These are phyloP conservation scores for Annulohypoxylon moriforme DNA, from an alignment of 495 filamentous ascomycete genomes.

Conservation along the genomic window DNA sequence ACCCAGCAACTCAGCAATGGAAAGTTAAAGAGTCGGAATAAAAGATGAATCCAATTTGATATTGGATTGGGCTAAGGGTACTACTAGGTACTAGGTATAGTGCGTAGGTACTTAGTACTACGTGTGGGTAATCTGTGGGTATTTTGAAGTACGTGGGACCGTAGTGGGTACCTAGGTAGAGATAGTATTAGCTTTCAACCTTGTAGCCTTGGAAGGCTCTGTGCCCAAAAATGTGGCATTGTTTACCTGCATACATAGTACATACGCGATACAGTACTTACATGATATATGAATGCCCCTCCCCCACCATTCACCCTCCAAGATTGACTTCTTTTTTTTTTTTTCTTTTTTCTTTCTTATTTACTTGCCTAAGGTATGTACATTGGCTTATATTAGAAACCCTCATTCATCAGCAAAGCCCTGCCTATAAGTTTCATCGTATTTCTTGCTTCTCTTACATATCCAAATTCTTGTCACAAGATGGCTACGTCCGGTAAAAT, in stretches of 20 bases:
- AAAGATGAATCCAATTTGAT: too few species aligned
- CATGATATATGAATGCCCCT: constrained; percentile 26
- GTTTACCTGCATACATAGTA: neutral
- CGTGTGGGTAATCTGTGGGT: too few species aligned
- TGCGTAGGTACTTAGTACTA: too few species aligned
- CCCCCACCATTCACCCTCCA: constrained; percentile 29
- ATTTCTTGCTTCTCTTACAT: neutral
- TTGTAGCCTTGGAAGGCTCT: neutral
- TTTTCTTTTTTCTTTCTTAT: neutral
- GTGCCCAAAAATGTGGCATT: neutral
- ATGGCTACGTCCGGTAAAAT: constrained; percentile 68
- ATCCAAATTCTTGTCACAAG: constrained; percentile 22
- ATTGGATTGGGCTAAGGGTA: too few species aligned
- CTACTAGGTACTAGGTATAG: neutral
- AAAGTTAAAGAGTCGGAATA: neutral
- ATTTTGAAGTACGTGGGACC: neutral
- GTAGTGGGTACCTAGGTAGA: neutral
- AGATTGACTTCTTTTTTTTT: neutral
- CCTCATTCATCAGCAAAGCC: constrained; percentile 17
- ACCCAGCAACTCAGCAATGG: neutral
- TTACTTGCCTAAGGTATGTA: neutral
- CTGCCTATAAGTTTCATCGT: constrained; percentile 2
- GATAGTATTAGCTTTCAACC: neutral
- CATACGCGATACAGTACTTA: too few species aligned
- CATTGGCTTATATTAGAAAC: neutral